phyloP scores from a whole-genome alignment of 768 basidiomycete genomes.

The Galerina sulciceps region DNA sequence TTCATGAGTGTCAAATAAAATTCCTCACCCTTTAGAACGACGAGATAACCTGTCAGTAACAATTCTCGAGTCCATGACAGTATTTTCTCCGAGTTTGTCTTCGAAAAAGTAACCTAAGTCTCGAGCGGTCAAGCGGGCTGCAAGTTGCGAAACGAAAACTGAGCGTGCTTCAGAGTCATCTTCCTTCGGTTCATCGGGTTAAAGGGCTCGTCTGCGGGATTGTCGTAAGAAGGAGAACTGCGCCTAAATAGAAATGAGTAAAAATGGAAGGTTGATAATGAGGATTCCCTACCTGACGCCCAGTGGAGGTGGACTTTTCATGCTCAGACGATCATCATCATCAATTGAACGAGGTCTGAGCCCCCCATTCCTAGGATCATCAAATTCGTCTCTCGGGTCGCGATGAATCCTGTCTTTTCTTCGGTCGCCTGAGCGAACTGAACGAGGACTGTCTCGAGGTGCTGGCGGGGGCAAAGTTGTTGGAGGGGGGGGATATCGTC shows the following conservation, averaged over 20 bases:
- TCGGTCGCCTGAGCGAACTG: slow-evolving; percentile 61
- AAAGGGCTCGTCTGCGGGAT: slow-evolving; percentile 66
- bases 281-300: slow-evolving; percentile 40
- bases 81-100: slow-evolving; percentile 91
- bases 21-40: slow-evolving; percentile 92
- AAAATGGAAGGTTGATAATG: neutral
- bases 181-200: slow-evolving; percentile 90
- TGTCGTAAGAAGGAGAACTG: slow-evolving; percentile 60
- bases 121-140: slow-evolving; percentile 93
- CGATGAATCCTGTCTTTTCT: slow-evolving; percentile 53
- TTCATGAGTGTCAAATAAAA: neutral
- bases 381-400: slow-evolving; percentile 65
- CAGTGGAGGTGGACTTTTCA: slow-evolving; percentile 48
- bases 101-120: slow-evolving; percentile 99
- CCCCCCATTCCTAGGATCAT: slow-evolving; percentile 52
- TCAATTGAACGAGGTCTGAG: slow-evolving; percentile 41
- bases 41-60: slow-evolving; percentile 95
- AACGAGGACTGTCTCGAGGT: slow-evolving; percentile 53
- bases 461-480: slow-evolving; percentile 46
- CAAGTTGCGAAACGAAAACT: slow-evolving; percentile 97
- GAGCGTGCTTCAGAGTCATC: slow-evolving; percentile 98
- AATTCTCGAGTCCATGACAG: slow-evolving; percentile 94
- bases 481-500: slow-evolving; percentile 45
- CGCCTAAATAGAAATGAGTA: slow-evolving; percentile 48
- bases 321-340: slow-evolving; percentile 44